Conservation (phyloP, 306 rosid species). For the Prunus mira region DNA sequence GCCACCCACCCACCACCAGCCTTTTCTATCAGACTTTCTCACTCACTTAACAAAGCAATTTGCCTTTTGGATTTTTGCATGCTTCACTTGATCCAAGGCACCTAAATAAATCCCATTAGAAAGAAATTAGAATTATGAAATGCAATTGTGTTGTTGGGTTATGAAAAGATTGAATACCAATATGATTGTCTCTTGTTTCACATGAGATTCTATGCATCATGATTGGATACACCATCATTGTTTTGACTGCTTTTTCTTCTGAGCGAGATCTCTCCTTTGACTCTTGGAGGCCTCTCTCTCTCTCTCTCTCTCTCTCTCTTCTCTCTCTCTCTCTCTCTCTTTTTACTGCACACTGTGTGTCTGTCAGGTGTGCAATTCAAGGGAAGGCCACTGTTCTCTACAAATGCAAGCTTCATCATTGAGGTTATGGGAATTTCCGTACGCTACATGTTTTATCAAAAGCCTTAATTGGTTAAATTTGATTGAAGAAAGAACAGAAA, state of each 20-base stretch:
- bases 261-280: conserved; percentile 48
- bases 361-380: neutral
- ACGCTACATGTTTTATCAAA: neutral
- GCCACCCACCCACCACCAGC: conserved; percentile 50
- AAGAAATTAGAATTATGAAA: neutral
- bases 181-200: conserved; percentile 45
- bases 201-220: conserved; percentile 52
- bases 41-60: conserved; percentile 34
- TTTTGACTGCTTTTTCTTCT: conserved; percentile 74
- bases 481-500: neutral
- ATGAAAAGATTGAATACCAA: conserved; percentile 28
- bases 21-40: conserved; percentile 15
- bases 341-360: neutral
- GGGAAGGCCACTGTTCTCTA: conserved; percentile 10
- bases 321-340: neutral
- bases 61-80: conserved; percentile 59
- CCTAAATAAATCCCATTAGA: conserved; percentile 11
- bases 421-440: neutral
- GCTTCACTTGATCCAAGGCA: conserved; percentile 58
- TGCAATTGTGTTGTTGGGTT: neutral
- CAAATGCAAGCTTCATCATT: neutral
- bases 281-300: conserved; percentile 21
- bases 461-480: neutral
- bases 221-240: conserved; percentile 68
- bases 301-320: neutral